Conservation (phyloP, 1,284 basidiomycete genomes). For the Trichosporon asahii region DNA sequence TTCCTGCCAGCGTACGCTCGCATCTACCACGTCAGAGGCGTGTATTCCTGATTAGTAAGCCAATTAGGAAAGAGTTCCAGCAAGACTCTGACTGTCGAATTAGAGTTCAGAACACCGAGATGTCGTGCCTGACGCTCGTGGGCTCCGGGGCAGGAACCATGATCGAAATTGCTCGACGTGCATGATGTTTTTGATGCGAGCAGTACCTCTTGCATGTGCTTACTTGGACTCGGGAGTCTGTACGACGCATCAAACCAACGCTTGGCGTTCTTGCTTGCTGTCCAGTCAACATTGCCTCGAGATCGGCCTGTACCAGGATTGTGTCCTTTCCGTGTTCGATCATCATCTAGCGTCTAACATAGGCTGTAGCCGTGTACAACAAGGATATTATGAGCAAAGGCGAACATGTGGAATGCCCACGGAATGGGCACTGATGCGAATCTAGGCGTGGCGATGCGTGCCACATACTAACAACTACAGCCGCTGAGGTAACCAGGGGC, state of each 20-base stretch:
- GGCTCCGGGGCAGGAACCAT: not conserved
- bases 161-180: not conserved
- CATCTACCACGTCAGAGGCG: no score
- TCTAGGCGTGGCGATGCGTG: not conserved
- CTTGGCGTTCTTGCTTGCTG: no score
- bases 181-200: not conserved
- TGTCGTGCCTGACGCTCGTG: not conserved
- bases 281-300: no score
- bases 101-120: no score
- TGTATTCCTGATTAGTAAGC: no score
- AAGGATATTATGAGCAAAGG: not conserved
- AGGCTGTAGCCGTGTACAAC: slow-evolving; percentile 5
- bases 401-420: not conserved
- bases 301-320: no score
- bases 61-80: no score
- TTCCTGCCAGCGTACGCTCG: no score
- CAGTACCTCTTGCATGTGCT: not conserved
- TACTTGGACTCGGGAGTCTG: no score
- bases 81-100: not conserved
- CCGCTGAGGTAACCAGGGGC: slow-evolving; percentile 18
- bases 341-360: not conserved
- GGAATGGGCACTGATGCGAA: not conserved
- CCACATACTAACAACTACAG: slow-evolving; percentile 20
- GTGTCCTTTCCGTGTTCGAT: no score
- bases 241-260: no score